Evolutionary conservation across 1,139 yeast genomes (phyloP).

Genomic region (Schwanniomyces etchellsii): DNA sequence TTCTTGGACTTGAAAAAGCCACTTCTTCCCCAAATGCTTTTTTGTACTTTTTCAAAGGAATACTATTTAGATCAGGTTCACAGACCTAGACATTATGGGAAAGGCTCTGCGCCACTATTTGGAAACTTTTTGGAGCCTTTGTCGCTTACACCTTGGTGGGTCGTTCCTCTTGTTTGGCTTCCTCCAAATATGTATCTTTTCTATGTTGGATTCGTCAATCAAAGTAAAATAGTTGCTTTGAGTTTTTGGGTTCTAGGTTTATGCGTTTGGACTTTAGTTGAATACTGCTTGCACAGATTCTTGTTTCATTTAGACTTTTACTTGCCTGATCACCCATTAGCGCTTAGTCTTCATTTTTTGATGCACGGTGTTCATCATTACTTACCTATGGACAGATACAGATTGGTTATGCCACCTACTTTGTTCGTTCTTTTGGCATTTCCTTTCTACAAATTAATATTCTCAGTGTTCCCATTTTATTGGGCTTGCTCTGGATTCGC

Average conservation of each 20-base stretch:
- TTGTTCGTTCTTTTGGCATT: conserved; percentile 48
- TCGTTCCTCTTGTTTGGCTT: conserved; percentile 84
- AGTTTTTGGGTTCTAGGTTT: conserved; percentile 58
- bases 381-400: conserved; percentile 89
- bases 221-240: conserved; percentile 27
- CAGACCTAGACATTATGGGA: conserved; percentile 82
- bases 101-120: conserved; percentile 79
- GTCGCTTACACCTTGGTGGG: conserved; percentile 51
- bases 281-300: conserved; percentile 83
- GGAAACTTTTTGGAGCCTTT: conserved; percentile 46
- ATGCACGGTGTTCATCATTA: conserved; percentile 96
- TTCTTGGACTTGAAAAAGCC: conserved; percentile 85
- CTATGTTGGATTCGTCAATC: conserved; percentile 34
- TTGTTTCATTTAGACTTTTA: conserved; percentile 85
- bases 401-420: conserved; percentile 96
- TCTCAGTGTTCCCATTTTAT: conserved; percentile 35
- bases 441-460: conserved; percentile 39
- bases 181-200: conserved; percentile 62
- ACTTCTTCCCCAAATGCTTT: conserved; percentile 69
- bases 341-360: conserved; percentile 78
- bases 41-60: conserved; percentile 71
- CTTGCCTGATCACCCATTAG: conserved; percentile 74
- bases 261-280: conserved; percentile 87
- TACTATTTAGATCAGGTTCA: conserved; percentile 95
- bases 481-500: conserved; percentile 63